These are phyloP conservation scores for Vitis labrusca DNA, from an alignment of 164 flowering plant genomes.

Conservation along the genomic window DNA sequence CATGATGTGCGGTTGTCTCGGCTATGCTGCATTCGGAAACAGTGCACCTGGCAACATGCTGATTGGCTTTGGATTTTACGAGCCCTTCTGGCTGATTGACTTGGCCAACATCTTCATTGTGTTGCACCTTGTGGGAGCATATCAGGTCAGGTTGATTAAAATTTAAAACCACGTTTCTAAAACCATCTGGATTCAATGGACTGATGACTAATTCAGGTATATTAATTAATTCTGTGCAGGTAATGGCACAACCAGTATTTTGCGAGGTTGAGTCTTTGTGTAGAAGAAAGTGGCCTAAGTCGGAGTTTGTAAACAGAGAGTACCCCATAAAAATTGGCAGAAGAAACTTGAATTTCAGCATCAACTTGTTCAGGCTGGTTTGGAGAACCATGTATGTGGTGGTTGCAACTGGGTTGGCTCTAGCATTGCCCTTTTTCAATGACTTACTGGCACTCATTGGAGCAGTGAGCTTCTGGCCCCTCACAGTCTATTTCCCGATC, in stretches of 20 bases:
- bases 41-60: conserved; percentile 60
- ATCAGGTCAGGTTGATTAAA: conserved; percentile 27
- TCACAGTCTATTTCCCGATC: conserved; percentile 36
- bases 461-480: conserved; percentile 45
- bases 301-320: conserved; percentile 17
- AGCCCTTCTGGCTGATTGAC: conserved; percentile 68
- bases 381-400: conserved; percentile 47
- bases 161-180: no score
- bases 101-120: conserved; percentile 58
- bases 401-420: conserved; percentile 26
- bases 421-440: conserved; percentile 50
- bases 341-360: background rate
- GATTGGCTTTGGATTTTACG: conserved; percentile 59
- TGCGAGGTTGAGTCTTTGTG: no score
- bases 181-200: no score
- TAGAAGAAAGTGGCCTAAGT: conserved; percentile 24
- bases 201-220: no score
- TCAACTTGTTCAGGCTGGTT: conserved; percentile 25
- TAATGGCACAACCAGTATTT: no score
- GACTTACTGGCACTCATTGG: conserved; percentile 44
- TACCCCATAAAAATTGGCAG: background rate
- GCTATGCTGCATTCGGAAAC: conserved; percentile 85
- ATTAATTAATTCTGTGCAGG: no score
- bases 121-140: conserved; percentile 65
- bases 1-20: conserved; percentile 56